Base-by-base conservation (phyloP, 2,329 filamentous ascomycete genomes). In the Trichoderma gracile region DNA sequence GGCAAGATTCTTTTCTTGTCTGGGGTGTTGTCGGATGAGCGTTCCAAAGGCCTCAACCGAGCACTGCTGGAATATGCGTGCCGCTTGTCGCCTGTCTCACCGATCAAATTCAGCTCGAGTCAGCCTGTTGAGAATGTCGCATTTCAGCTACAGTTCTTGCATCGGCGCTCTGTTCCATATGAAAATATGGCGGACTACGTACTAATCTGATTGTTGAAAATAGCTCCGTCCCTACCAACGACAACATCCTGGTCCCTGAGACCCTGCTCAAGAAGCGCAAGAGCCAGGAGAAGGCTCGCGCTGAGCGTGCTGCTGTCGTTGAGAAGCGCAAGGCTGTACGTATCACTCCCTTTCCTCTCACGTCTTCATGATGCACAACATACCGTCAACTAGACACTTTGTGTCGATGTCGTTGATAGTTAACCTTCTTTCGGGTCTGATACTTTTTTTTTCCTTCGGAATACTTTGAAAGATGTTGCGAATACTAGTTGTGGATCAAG, bases 361-460 rank as follows among this genome's bases (percentile, higher is more conserved):
- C 69, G 74, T 76, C 79, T 79, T 79, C 75, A 84, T 98, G 94
- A 98, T 98, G 92, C 90, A 90, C 86, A 89, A 88, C 86, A 91
- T 84, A 86, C 79, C 81, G 83, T 90, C 92, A 91, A 94, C 94
- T 98, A 99, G 95, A 91, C 91, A 82, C 64, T 42, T 9, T 79
- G 76, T 81, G 91, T 94, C 95, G 79, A 96, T 99, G 95, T 85
- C 96, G 94, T 97, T 93, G 92, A 91, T 86, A 85, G 86, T 92
- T 92, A 77, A 96, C 92, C 92, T 96, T 96, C 93, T 97, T 97
- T 97, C 93, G 93, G 94, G 93, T 92, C 93, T 97, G 95, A 98
- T 79, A 64, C n/a, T n/a, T 23, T 63, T 65, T 72, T 71, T 75
- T 38, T 14, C 71, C 71, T 75, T 76, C 73, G 72, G 74, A 71